phyloP scores from a whole-genome alignment of 2,329 filamentous ascomycete species.

The Aureobasidium musti region DNA sequence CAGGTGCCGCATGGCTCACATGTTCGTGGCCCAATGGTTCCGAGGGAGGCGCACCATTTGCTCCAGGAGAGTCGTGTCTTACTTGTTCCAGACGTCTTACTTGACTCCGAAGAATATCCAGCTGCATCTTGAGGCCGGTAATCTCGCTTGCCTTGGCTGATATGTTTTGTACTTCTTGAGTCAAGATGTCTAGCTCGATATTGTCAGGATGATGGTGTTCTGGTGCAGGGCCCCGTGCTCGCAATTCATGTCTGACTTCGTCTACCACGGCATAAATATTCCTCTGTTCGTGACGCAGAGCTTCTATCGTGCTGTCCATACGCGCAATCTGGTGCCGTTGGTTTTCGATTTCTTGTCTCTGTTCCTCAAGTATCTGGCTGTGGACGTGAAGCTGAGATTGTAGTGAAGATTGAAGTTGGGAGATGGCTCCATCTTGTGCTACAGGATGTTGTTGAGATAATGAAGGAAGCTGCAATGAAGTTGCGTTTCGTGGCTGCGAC shows the following conservation, averaged over 20 bases:
- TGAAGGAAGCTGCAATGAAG: constrained; percentile 26
- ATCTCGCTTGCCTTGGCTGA: constrained; percentile 50
- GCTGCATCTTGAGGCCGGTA: constrained; percentile 50
- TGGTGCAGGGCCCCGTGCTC: constrained; percentile 33
- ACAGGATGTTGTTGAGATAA: constrained; percentile 23
- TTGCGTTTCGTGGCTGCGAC: neutral
- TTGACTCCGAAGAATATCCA: constrained; percentile 53
- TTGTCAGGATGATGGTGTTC: constrained; percentile 37
- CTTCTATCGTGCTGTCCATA: constrained; percentile 45
- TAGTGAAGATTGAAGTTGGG: constrained; percentile 43
- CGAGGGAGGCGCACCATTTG: constrained; percentile 35
- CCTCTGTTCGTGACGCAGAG: constrained; percentile 46
- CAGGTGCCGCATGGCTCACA: neutral
- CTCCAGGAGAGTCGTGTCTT: constrained; percentile 30
- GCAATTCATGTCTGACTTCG: constrained; percentile 43
- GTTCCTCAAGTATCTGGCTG: constrained; percentile 45
- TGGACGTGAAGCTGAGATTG: constrained; percentile 54
- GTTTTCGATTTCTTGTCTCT: constrained; percentile 46
- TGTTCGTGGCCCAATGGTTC: constrained; percentile 32
- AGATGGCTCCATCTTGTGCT: constrained; percentile 44
- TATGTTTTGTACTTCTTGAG: constrained; percentile 45
- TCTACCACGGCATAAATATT: constrained; percentile 42
- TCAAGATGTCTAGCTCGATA: constrained; percentile 49
- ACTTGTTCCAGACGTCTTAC: constrained; percentile 42
- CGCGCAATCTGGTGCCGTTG: constrained; percentile 46